These are phyloP conservation scores for Mortierella sp. DNA, from an alignment of 371 early-diverging fungal genomes.

Conservation along the genomic window DNA sequence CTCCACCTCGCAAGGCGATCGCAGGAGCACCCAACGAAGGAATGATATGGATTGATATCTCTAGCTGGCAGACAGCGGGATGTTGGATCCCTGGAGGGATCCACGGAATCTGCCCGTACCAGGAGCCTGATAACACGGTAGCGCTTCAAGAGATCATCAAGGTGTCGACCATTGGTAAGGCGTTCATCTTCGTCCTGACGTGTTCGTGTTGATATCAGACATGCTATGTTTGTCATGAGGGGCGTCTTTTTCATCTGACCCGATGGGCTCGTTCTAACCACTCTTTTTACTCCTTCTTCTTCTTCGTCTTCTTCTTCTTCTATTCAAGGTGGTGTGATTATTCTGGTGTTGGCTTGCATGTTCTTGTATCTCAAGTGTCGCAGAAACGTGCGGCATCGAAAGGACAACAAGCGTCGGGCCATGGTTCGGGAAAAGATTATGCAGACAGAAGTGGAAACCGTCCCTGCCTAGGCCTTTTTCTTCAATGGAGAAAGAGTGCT, in stretches of 20 bases:
- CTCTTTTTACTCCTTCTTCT: not conserved
- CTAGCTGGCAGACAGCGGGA: constrained; percentile 54
- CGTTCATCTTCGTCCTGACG: too few relatives aligned
- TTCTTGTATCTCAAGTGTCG: constrained; percentile 48
- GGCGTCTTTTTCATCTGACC: too few relatives aligned
- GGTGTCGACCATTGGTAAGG: constrained; percentile 46
- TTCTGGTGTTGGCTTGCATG: constrained; percentile 24
- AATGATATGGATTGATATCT: constrained; percentile 53
- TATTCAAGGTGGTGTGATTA: constrained; percentile 37
- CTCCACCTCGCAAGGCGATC: not conserved
- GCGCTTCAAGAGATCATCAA: constrained; percentile 49
- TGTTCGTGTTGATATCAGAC: too few relatives aligned
- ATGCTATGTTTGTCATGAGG: too few relatives aligned
- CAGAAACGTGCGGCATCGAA: constrained; percentile 47
- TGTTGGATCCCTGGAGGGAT: constrained; percentile 51
- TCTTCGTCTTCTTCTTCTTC: not conserved
- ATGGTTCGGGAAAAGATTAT: constrained; percentile 42
- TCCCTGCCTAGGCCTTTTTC: constrained; percentile 50
- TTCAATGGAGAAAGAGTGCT: too few relatives aligned
- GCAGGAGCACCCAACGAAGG: constrained; percentile 9
- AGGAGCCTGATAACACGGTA: constrained; percentile 38
- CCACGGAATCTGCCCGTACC: constrained; percentile 42
- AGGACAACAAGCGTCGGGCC: constrained; percentile 36
- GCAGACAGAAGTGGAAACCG: constrained; percentile 44
- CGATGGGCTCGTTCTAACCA: too few relatives aligned